Base-by-base conservation (phyloP, 129 eudicot species). In the Gnaphalium uliginosum region DNA sequence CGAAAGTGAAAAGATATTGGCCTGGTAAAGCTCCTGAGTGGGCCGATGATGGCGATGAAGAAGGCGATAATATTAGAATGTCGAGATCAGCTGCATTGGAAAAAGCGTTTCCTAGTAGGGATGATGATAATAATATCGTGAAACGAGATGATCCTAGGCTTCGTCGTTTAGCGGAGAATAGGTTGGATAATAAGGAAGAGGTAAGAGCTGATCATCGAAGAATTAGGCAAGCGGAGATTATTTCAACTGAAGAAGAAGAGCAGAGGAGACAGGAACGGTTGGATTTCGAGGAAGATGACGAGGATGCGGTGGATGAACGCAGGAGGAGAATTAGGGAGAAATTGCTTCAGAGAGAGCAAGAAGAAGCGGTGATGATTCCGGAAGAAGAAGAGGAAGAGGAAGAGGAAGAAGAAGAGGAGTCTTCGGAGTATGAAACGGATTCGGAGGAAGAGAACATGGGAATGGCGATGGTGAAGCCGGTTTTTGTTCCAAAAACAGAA, bases 21-120 rank as follows among this genome's bases (percentile, higher is more conserved):
- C 96, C 98, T 7, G 98, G 98, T 50, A 94, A 90, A 79, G 98
- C 98, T 8, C 97, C 97, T 1, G 98, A 94, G 76, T 94, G 96
- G 98, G 98, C 97, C 1, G 97, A 90, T 58, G 96, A 90, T 66
- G 78, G 74, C n/a, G 98, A 89, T 29, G 97, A 94, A 67, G 97
- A 84, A 6, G 93, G 73, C n/a, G 97, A 87, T 78, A 83, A 13
- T 46, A 46, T 90, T 0, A 82, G 83, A 41, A 78, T 77, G 87
- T 61, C 90, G 24, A 84, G 89, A 81, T 66, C 82, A 0, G 86
- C 69, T 4, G 87, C 91, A 11, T 83, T 94, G 35, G 96, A 90
- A 63, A 81, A 83, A 17, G 98, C 93, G 6, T 94, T 94, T 41
- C 98, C 91, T 6, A 68, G 78, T 22, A 85, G 79, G 1, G 91